These are phyloP conservation scores for Hypoxylon sp. DNA, from an alignment of 2,329 filamentous ascomycete genomes.

Conservation along the genomic window DNA sequence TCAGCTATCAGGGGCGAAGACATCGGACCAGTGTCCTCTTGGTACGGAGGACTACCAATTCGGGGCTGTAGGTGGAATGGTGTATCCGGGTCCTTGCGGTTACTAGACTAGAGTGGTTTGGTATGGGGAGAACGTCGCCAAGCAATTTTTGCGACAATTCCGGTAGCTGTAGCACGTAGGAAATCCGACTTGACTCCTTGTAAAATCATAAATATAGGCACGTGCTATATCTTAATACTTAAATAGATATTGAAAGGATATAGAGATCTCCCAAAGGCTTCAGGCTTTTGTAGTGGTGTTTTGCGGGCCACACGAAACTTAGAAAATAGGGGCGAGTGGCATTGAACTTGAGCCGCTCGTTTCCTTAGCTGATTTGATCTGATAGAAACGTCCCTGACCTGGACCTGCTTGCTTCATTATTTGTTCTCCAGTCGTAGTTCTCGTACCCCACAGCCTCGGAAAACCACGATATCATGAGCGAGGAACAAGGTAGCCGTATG, in stretches of 20 bases:
- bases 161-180: too few species aligned
- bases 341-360: not conserved
- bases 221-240: too few species aligned
- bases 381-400: not conserved
- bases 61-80: conserved; percentile 20
- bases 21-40: conserved; percentile 29
- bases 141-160: too few species aligned
- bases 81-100: conserved; percentile 30
- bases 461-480: not conserved
- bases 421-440: not conserved
- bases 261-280: too few species aligned
- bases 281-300: too few species aligned
- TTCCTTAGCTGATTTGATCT: not conserved
- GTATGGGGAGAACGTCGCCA: too few species aligned
- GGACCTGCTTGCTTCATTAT: not conserved
- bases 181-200: too few species aligned
- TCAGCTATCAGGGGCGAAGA: conserved; percentile 16
- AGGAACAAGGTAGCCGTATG: not conserved
- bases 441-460: too few species aligned
- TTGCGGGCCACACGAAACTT: not conserved
- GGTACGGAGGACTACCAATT: conserved; percentile 30
- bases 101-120: not conserved
- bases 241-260: too few species aligned
- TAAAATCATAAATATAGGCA: too few species aligned
- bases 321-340: not conserved